Evolutionary conservation across 2,329 filamentous ascomycete genomes (phyloP), one percentile per base, ranked within the genome.

Genomic region (Tympanopsis confertula): DNA sequence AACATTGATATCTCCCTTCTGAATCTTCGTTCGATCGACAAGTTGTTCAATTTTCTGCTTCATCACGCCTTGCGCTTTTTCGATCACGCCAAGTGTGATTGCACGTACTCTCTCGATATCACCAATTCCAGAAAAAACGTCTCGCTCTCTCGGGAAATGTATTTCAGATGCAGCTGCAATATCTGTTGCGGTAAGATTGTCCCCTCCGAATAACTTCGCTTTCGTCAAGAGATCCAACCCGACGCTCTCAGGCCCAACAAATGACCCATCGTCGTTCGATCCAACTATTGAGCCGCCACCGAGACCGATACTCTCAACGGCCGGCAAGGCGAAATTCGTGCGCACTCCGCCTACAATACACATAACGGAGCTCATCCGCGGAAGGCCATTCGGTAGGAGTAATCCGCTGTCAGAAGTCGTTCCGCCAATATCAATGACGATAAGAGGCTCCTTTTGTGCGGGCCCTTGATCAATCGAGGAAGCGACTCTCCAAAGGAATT

Each of bases 401-500:
- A 78, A 53, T 0, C 78, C 75, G 10, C 79, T 71, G 44, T 82
- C 78, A 0, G 74, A 71, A 0, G 77, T 82, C 0, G 78, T 82
- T 3, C 78, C 77, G 1, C 78, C 78, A 38, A 82, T 71, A 46
- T 82, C 78, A 2, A 81, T 69, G 0, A 82, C 76, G 58, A 81
- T 71, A 45, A 66, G 55, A 1, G 59, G 54, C 39, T 65, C 55
- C 2, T 53, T 45, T 28, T 62, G 57, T 1, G 62, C 58, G 2
- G 45, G 39, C n/a, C n/a, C n/a, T n/a, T n/a, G n/a, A n/a, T n/a
- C n/a, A n/a, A n/a, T n/a, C n/a, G n/a, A n/a, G n/a, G n/a, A n/a
- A n/a, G n/a, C n/a, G n/a, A n/a, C n/a, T n/a, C n/a, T n/a, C n/a
- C n/a, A n/a, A 10, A 83, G 55, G 39, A 78, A 79, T 0, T 75